Conservation (phyloP, 2,329 filamentous ascomycete genomes). For the Venturia nashicola region DNA sequence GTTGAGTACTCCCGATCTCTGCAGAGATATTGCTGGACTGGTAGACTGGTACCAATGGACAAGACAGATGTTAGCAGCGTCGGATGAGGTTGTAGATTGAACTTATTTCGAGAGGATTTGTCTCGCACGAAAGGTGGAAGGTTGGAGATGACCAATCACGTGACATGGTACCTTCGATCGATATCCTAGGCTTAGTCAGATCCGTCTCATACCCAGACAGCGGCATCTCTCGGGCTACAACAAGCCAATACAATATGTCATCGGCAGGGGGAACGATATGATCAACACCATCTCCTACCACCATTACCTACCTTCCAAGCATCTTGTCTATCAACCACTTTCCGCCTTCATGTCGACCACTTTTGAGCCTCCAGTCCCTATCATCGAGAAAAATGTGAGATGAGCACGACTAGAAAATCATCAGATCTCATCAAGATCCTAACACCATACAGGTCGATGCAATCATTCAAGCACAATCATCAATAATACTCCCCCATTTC, state of each 20-base stretch:
- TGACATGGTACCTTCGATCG: too few species aligned
- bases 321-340: too few species aligned
- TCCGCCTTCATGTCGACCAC: background rate
- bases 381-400: background rate
- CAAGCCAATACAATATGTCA: too few species aligned
- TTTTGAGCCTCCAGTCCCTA: background rate
- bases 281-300: too few species aligned
- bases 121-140: too few species aligned
- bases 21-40: background rate
- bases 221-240: too few species aligned
- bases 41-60: background rate
- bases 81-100: background rate
- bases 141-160: too few species aligned
- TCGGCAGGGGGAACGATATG: too few species aligned
- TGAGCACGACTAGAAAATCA: background rate
- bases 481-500: constrained; percentile 40
- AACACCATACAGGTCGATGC: background rate
- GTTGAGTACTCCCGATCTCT: background rate
- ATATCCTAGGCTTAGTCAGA: too few species aligned
- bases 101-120: too few species aligned
- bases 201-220: too few species aligned
- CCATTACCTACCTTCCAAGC: too few species aligned
- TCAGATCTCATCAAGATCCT: background rate
- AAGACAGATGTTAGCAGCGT: background rate
- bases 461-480: background rate